Conservation (phyloP, 2,329 filamentous ascomycete genomes). For the Nigrospora sphaerica region DNA sequence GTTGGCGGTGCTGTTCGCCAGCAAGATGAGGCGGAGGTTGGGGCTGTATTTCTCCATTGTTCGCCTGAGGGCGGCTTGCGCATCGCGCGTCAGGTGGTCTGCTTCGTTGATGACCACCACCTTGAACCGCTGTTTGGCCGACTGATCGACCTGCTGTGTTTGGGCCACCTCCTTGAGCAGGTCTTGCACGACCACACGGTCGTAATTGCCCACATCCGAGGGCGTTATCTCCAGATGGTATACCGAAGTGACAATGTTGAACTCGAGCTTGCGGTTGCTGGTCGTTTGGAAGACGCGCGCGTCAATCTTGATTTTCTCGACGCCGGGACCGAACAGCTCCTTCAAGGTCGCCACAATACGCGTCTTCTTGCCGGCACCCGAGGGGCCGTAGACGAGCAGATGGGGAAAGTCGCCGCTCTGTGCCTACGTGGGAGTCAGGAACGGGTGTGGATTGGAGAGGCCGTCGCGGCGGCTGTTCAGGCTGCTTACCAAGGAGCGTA, state of each 20-base stretch:
- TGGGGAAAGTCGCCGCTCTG: constrained; percentile 97
- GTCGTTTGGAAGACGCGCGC: constrained; percentile 93
- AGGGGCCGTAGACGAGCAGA: constrained; percentile 92
- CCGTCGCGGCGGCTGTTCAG: neutral
- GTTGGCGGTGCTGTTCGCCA: constrained; percentile 95
- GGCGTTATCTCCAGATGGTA: constrained; percentile 99
- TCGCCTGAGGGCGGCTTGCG: constrained; percentile 85
- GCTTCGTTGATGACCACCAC: constrained; percentile 99
- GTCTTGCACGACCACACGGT: constrained; percentile 92
- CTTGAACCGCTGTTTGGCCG: constrained; percentile 89
- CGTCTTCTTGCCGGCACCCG: constrained; percentile 95
- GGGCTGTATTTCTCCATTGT: constrained; percentile 99
- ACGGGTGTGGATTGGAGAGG: neutral
- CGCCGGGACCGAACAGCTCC: constrained; percentile 88
- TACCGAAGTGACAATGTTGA: constrained; percentile 95
- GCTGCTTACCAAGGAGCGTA: constrained; percentile 69
- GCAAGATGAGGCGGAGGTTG: constrained; percentile 81
- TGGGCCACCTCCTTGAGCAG: constrained; percentile 96
- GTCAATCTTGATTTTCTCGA: constrained; percentile 99
- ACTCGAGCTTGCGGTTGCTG: constrained; percentile 94
- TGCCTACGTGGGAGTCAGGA: constrained; percentile 48
- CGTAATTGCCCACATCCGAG: constrained; percentile 92
- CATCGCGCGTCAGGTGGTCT: constrained; percentile 87
- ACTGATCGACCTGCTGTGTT: constrained; percentile 95
- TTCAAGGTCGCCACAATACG: constrained; percentile 92